Base-by-base conservation (phyloP, 768 basidiomycete species). In the Rhodotorula taiwanensis region DNA sequence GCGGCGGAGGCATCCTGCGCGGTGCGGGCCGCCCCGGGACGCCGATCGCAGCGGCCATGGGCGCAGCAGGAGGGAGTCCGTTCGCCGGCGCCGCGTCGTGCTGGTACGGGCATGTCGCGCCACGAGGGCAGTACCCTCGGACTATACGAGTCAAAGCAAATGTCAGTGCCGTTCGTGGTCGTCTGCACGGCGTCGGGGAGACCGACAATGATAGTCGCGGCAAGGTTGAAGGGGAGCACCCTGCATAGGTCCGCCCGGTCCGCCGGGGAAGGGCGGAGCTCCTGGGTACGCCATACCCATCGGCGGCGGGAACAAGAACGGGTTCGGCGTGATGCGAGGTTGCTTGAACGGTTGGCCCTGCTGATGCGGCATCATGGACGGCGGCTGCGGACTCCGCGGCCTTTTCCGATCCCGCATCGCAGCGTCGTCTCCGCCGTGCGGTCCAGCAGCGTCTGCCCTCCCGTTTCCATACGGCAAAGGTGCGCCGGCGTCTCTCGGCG, bases 161-260 rank as follows among this genome's bases (percentile, higher is more conserved):
- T n/a, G n/a, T n/a, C n/a, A n/a, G n/a, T n/a, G n/a, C n/a, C n/a
- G n/a, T n/a, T n/a, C n/a, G n/a, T n/a, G n/a, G n/a, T n/a, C n/a
- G n/a, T n/a, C n/a, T n/a, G n/a, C n/a, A n/a, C n/a, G n/a, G n/a
- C 57, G 43, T 25, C 25, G 18, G 23, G 20, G 16, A 43, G 8
- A 81, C 92, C 73, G 73, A 93, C 93, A 89, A 76, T 93, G 84
- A 75, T 94, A 97, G 76, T 97, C 91, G 63, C 87, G 82, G 78
- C 92, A 97, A 65, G 86, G 82, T 18, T 87, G 87, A n/a, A n/a
- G n/a, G n/a, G n/a, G n/a, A n/a, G n/a, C n/a, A n/a, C n/a, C n/a
- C 36, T 55, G n/a, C 52, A 39, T 28, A 52, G 51, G 42, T 60
- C 20, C 33, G 4, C 14, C 52, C 47, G 14, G 52, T 43, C 41